Percentiles rank a stretch among this genome's conserved stretches.
These are phyloP conservation scores for Lepidium aucheri DNA, from an alignment of 345 rosid species.

Conservation along the genomic window DNA sequence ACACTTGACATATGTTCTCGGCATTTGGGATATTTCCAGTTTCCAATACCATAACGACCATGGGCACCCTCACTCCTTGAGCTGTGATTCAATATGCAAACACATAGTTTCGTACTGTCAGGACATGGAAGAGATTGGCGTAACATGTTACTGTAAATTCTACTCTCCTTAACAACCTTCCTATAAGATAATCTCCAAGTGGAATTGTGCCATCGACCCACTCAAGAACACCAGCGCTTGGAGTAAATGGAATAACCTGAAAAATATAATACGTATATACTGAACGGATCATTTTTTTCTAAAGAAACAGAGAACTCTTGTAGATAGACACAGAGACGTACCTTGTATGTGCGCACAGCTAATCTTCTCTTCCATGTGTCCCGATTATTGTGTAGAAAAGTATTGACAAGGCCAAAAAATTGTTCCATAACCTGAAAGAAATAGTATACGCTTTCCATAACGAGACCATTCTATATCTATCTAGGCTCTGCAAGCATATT, in stretches of 20 bases:
- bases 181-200: constrained; percentile 88
- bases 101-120: background rate
- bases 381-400: constrained; percentile 69
- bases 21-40: constrained; percentile 79
- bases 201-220: constrained; percentile 98
- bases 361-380: constrained; percentile 91
- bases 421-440: constrained; percentile 94
- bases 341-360: constrained; percentile 91
- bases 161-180: constrained; percentile 45
- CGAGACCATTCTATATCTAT: constrained; percentile 10
- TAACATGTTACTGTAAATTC: background rate
- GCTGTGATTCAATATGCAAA: constrained; percentile 40
- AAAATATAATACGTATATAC: background rate
- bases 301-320: background rate
- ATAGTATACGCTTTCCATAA: constrained; percentile 1
- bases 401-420: constrained; percentile 87
- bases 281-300: background rate
- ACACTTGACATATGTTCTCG: constrained; percentile 72
- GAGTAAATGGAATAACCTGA: constrained; percentile 95
- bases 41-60: constrained; percentile 71
- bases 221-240: constrained; percentile 98
- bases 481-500: background rate
- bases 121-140: background rate
- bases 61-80: constrained; percentile 86
- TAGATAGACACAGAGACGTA: constrained; percentile 21